Evolutionary conservation across 1,284 basidiomycete species (phyloP).

Genomic region (Puccinia horiana): DNA sequence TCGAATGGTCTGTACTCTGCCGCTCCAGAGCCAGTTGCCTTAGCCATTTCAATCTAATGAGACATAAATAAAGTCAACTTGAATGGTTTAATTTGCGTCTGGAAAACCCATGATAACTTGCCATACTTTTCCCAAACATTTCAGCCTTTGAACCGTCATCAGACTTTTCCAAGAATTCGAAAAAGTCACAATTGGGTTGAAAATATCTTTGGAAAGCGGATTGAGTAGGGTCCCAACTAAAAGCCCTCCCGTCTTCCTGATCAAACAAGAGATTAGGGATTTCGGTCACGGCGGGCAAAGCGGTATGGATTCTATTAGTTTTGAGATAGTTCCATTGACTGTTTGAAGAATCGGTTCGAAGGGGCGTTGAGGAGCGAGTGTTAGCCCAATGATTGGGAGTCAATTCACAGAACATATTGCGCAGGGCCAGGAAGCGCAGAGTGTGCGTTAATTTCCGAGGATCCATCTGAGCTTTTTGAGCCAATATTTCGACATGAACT

Average conservation of each 20-base stretch:
- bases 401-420: slow-evolving; percentile 24
- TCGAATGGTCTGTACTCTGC: neutral
- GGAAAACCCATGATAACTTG: too few relatives aligned
- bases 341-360: slow-evolving; percentile 3
- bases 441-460: slow-evolving; percentile 9
- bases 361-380: neutral
- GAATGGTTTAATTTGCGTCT: too few relatives aligned
- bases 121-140: slow-evolving; percentile 24
- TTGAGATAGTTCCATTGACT: neutral
- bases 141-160: neutral
- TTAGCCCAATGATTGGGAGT: slow-evolving; percentile 16
- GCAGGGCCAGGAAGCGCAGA: slow-evolving; percentile 20
- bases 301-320: neutral
- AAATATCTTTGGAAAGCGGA: slow-evolving; percentile 1
- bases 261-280: slow-evolving; percentile 13
- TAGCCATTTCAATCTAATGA: slow-evolving; percentile 14
- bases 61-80: too few relatives aligned
- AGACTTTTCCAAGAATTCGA: slow-evolving; percentile 6
- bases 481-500: slow-evolving; percentile 4
- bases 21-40: neutral
- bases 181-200: neutral
- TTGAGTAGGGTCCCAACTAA: neutral
- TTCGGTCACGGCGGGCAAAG: neutral
- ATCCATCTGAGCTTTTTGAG: slow-evolving; percentile 1
- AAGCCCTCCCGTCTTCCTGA: neutral